A percentile compares a stretch with the other conserved stretches of the same genome.
Conservation (phyloP, 2,329 filamentous ascomycete species). For the Dendrostoma leiphaemia region DNA sequence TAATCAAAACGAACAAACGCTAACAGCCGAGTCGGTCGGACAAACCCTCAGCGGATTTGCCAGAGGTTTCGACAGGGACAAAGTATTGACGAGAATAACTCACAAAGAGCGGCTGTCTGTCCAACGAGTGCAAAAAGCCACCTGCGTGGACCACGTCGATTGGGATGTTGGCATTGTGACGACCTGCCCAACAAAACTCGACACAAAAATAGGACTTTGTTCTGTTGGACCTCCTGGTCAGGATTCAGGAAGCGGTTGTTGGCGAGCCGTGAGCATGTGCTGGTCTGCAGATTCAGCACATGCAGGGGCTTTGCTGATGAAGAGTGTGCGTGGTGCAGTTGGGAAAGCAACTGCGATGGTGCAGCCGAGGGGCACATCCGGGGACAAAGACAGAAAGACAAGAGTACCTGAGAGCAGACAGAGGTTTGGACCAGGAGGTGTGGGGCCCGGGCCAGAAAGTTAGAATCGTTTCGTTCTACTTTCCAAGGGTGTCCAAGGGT, state of each 20-base stretch:
- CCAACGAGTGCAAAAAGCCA: too few species aligned
- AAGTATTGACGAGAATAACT: too few species aligned
- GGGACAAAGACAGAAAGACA: background rate
- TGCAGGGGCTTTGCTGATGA: background rate
- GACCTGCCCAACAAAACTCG: too few species aligned
- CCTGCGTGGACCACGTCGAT: too few species aligned
- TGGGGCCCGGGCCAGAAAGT: constrained; percentile 4
- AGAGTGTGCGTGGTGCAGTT: too few species aligned
- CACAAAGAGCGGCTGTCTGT: background rate
- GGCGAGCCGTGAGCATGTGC: background rate
- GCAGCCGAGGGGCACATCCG: background rate
- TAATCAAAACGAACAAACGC: background rate
- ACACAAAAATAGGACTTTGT: background rate
- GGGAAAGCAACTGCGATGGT: background rate
- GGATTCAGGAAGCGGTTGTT: background rate
- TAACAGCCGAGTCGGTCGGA: background rate
- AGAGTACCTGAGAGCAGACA: constrained; percentile 8
- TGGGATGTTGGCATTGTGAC: too few species aligned
- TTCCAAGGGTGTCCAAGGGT: too few species aligned
- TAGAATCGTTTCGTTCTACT: constrained; percentile 4
- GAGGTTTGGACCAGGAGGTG: constrained; percentile 3
- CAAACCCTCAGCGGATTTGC: too few species aligned
- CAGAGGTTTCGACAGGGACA: too few species aligned
- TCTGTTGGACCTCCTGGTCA: background rate
- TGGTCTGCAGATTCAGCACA: background rate